A percentile compares a stretch with the other conserved stretches of the same genome.
Evolutionary conservation across 2,329 filamentous ascomycete species (phyloP).

Genomic region (Fusarium scirpi): DNA sequence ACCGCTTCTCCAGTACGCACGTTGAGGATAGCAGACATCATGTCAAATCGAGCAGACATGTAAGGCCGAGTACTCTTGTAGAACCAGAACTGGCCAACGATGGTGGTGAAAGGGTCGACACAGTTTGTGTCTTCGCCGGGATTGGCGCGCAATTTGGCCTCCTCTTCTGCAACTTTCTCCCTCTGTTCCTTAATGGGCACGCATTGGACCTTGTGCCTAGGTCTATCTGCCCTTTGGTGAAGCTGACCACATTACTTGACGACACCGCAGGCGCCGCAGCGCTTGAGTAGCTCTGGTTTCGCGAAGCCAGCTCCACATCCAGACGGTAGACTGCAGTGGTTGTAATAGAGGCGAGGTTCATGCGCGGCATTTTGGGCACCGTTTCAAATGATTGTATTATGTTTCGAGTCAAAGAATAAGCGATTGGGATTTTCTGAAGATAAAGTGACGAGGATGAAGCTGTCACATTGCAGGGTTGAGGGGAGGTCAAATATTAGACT

Average conservation of each 20-base stretch:
- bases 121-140: neutral
- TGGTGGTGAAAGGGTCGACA: conserved; percentile 2
- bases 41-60: conserved; percentile 4
- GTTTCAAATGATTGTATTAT: neutral
- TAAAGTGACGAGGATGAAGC: neutral
- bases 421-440: neutral
- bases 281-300: conserved; percentile 1
- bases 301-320: neutral
- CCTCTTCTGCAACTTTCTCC: neutral
- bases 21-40: conserved; percentile 4
- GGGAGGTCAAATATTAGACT: neutral
- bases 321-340: conserved; percentile 3
- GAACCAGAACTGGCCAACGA: neutral
- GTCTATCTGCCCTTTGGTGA: conserved; percentile 14
- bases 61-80: conserved; percentile 17
- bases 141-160: neutral
- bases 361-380: conserved; percentile 1
- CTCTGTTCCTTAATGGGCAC: conserved; percentile 2
- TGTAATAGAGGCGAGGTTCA: conserved; percentile 20
- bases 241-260: conserved; percentile 19
- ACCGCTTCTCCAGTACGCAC: conserved; percentile 16
- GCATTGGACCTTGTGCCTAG: conserved; percentile 13
- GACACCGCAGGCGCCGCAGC: conserved; percentile 4
- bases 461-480: neutral
- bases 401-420: neutral